Base-by-base conservation (phyloP, 2,329 filamentous ascomycete genomes). In the Thermothelomyces thermophilus region DNA sequence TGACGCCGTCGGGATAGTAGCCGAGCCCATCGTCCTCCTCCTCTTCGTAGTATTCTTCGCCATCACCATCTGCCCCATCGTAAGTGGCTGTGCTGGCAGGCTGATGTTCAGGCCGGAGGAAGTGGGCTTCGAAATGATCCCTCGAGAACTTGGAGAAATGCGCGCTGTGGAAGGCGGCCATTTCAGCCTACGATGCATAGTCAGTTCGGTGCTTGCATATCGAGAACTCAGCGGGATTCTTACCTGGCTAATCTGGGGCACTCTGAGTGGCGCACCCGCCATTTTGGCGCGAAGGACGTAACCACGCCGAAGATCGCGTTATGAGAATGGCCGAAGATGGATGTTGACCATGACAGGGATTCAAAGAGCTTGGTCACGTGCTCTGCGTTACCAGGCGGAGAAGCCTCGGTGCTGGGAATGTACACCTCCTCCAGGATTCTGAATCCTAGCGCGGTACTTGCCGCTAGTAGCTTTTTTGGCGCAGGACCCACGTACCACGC, bases 1-100 rank as follows among this genome's bases (percentile, higher is more conserved):
- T 93, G 54, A 83, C 80, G 3, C 91, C 90, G 62, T 97, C 90
- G 1, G 79, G 68, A 59, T 97, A 97, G 66, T 88, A 91, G 16
- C 90, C 91, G 14, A 96, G 72, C 1, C 71, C 80, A 62, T 87
- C 85, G 34, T 83, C 79, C 22, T 83, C 80, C 24, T 76, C 74
- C 16, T 83, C 80, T 24, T 76, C 74, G 16, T 73, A 64, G 52
- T 71, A 65, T 50, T 64, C 61, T 26, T 65, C 66, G 3, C 66
- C 57, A 17, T 63, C 58, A 24, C 16, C 33, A 16, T 61, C 56
- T n/a, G 52, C 55, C 16, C 68, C 62, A 42, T 40, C 57, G 40
- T 39, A 42, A 55, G 45, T 16, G 46, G 40, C n/a, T 31, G 44
- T 17, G 35, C 46, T 28, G 20, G 46, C 19, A 17, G 39, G 24